phyloP scores from a whole-genome alignment of 2,329 filamentous ascomycete genomes.

The Alternaria brassicae region DNA sequence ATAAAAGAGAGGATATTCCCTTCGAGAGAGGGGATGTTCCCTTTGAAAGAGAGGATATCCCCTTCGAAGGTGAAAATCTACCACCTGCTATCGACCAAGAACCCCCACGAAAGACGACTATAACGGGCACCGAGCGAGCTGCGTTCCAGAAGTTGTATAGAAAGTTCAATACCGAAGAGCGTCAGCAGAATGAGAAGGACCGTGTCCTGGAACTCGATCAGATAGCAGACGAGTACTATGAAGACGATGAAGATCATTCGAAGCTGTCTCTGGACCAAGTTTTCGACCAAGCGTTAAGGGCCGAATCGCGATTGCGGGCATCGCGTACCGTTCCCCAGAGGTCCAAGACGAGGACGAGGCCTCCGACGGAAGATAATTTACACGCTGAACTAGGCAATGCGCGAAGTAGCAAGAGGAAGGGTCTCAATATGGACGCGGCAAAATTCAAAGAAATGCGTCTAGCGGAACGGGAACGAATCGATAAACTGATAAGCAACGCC shows the following conservation, averaged over 20 bases:
- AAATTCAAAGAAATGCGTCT: slow-evolving; percentile 22
- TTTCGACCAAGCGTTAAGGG: slow-evolving; percentile 41
- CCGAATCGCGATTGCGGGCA: slow-evolving; percentile 11
- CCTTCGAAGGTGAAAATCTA: slow-evolving; percentile 18
- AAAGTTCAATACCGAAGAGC: slow-evolving; percentile 31
- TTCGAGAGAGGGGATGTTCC: slow-evolving; percentile 22
- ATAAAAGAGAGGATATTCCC: slow-evolving; percentile 17
- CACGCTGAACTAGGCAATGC: slow-evolving; percentile 7
- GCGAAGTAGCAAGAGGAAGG: slow-evolving; percentile 15
- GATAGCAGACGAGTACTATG: slow-evolving; percentile 42
- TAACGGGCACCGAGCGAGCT: slow-evolving; percentile 46
- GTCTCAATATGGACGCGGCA: slow-evolving; percentile 16
- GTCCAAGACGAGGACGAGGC: slow-evolving; percentile 2
- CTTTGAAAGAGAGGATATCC: slow-evolving; percentile 17
- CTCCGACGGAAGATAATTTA: slow-evolving; percentile 2
- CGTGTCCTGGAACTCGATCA: slow-evolving; percentile 33
- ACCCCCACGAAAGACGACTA: slow-evolving; percentile 39
- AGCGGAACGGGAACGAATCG: slow-evolving; percentile 61
- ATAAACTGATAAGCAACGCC: slow-evolving; percentile 62
- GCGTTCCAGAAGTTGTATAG: slow-evolving; percentile 48
- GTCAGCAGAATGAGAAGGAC: slow-evolving; percentile 23
- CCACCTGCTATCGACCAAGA: slow-evolving; percentile 30
- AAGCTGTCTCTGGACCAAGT: slow-evolving; percentile 34
- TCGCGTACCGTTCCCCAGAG: slow-evolving; percentile 1
- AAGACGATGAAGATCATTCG: slow-evolving; percentile 37